Evolutionary conservation across 139 green algal genomes (phyloP).

Genomic region (Eudorina sp.): DNA sequence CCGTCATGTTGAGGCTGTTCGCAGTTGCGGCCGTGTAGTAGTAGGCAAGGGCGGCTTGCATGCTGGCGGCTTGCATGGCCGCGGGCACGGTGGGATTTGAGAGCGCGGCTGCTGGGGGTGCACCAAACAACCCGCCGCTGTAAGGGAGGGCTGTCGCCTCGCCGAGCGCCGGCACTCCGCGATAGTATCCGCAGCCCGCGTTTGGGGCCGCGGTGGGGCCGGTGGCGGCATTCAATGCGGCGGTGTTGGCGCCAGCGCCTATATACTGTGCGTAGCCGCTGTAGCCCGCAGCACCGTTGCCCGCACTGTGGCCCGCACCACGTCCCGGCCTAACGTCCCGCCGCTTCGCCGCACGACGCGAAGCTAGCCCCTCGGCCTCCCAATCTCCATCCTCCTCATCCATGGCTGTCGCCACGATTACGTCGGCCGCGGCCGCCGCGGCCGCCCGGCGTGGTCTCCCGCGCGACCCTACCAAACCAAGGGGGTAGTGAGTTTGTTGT

Average conservation of each 20-base stretch:
- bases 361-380: background rate
- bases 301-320: background rate
- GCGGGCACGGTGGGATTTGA: background rate
- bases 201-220: too few species aligned
- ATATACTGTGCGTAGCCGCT: background rate
- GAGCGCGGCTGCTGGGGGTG: background rate
- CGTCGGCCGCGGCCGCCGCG: background rate
- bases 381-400: constrained; percentile 11
- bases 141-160: background rate
- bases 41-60: background rate
- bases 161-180: background rate
- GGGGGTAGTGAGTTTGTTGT: too few species aligned
- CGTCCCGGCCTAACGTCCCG: background rate
- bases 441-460: constrained; percentile 9
- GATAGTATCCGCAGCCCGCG: background rate
- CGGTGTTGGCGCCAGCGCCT: background rate
- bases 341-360: background rate
- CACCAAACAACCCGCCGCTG: background rate
- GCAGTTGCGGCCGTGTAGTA: background rate
- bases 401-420: background rate
- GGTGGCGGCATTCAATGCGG: background rate
- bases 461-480: background rate
- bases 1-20: background rate
- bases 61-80: background rate
- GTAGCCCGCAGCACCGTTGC: background rate